Conservation (phyloP, 2,329 filamentous ascomycete species). For the Amylocarpus encephaloides region DNA sequence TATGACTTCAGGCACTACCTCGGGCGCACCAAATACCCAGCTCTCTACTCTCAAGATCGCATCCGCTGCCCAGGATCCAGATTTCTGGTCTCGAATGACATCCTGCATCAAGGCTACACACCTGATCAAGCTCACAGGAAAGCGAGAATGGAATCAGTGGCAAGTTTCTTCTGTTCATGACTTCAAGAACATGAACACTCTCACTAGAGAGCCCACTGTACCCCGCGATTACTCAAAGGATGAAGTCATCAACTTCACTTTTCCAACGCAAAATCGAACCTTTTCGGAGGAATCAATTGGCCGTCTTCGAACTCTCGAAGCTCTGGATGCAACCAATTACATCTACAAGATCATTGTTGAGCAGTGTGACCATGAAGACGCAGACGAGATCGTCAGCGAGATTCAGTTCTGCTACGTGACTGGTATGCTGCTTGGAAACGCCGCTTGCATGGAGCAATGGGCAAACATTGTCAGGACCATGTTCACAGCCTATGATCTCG, state of each 20-base stretch:
- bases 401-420: slow-evolving; percentile 54
- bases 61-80: slow-evolving; percentile 16
- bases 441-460: slow-evolving; percentile 57
- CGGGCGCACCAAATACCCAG: background rate
- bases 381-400: slow-evolving; percentile 48
- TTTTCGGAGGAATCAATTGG: slow-evolving; percentile 35
- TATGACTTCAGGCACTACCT: slow-evolving; percentile 2
- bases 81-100: slow-evolving; percentile 48
- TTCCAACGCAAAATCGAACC: slow-evolving; percentile 38
- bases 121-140: slow-evolving; percentile 43
- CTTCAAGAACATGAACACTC: slow-evolving; percentile 26
- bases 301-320: slow-evolving; percentile 37
- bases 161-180: slow-evolving; percentile 48
- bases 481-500: slow-evolving; percentile 44
- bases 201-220: slow-evolving; percentile 16
- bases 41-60: background rate
- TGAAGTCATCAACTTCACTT: slow-evolving; percentile 44
- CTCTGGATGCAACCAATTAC: slow-evolving; percentile 43
- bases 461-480: slow-evolving; percentile 48
- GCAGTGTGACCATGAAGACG: slow-evolving; percentile 29
- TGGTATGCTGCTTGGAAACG: slow-evolving; percentile 51
- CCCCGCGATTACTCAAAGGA: slow-evolving; percentile 35
- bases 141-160: slow-evolving; percentile 39
- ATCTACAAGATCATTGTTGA: slow-evolving; percentile 38
- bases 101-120: slow-evolving; percentile 40